These are phyloP conservation scores for Bathelium albidoporum DNA, from an alignment of 495 filamentous ascomycete species.

Conservation along the genomic window DNA sequence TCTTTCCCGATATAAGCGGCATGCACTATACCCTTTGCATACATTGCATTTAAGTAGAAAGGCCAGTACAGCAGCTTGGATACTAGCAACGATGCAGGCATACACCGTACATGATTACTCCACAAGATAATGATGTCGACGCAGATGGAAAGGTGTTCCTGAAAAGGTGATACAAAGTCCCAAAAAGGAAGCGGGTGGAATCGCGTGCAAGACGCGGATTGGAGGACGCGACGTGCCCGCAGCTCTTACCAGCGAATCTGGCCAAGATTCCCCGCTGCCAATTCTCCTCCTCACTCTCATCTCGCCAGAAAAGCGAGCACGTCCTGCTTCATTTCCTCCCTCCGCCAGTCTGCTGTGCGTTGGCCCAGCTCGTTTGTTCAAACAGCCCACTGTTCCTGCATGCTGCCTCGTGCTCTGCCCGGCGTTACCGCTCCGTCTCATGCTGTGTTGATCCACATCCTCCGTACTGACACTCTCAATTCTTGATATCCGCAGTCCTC, in stretches of 20 bases:
- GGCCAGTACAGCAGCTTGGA: no score
- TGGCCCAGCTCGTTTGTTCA: not conserved
- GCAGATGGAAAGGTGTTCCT: not conserved
- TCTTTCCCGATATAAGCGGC: no score
- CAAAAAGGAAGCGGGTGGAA: not conserved
- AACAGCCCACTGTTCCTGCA: not conserved
- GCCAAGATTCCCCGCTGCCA: not conserved
- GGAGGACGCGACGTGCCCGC: not conserved
- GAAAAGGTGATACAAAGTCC: not conserved
- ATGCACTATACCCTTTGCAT: no score
- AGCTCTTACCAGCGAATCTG: not conserved
- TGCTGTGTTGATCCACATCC: not conserved
- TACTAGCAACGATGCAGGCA: no score
- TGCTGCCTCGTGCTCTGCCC: not conserved
- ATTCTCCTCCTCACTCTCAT: not conserved
- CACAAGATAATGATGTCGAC: no score
- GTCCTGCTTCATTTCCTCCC: not conserved
- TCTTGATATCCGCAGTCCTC: not conserved
- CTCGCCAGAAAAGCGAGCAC: not conserved
- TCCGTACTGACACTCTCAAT: not conserved
- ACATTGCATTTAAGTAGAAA: no score
- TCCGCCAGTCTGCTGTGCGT: not conserved
- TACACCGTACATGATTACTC: no score
- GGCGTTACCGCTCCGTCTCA: slow-evolving; percentile 3
- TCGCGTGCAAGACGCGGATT: not conserved